These are phyloP conservation scores for Puccinia horiana DNA, from an alignment of 1,284 basidiomycete species.

Conservation along the genomic window DNA sequence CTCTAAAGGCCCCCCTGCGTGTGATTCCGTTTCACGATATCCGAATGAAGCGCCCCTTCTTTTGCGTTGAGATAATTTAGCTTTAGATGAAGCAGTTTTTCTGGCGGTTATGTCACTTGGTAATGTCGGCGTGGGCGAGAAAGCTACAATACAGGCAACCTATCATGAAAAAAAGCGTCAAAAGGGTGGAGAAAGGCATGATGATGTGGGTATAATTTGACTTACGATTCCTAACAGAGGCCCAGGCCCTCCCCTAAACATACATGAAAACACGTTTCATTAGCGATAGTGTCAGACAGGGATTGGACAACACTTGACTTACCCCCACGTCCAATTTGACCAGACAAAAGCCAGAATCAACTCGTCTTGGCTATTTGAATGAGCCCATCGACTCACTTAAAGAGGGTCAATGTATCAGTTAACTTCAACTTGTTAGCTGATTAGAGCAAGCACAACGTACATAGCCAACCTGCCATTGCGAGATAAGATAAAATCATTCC, in stretches of 20 bases:
- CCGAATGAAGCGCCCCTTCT: background rate
- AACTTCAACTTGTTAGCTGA: background rate
- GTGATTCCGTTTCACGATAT: background rate
- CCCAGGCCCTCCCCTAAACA: background rate
- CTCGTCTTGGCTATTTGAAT: background rate
- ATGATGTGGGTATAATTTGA: background rate
- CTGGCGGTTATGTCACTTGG: background rate
- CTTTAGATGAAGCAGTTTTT: background rate
- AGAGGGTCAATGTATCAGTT: background rate
- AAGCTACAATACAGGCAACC: slow-evolving; percentile 20
- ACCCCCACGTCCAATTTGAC: slow-evolving; percentile 25
- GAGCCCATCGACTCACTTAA: background rate
- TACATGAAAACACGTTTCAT: background rate
- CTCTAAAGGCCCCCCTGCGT: background rate
- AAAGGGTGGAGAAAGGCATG: background rate
- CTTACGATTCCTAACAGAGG: slow-evolving; percentile 8
- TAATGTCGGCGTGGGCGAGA: slow-evolving; percentile 2
- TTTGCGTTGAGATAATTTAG: background rate
- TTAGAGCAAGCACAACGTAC: background rate
- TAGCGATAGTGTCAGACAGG: background rate
- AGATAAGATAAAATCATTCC: slow-evolving; percentile 14
- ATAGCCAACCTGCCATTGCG: background rate
- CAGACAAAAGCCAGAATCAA: background rate
- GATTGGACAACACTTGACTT: background rate
- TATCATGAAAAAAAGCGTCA: background rate